Conservation (phyloP, 768 basidiomycete species). For the Mycena maculata region DNA sequence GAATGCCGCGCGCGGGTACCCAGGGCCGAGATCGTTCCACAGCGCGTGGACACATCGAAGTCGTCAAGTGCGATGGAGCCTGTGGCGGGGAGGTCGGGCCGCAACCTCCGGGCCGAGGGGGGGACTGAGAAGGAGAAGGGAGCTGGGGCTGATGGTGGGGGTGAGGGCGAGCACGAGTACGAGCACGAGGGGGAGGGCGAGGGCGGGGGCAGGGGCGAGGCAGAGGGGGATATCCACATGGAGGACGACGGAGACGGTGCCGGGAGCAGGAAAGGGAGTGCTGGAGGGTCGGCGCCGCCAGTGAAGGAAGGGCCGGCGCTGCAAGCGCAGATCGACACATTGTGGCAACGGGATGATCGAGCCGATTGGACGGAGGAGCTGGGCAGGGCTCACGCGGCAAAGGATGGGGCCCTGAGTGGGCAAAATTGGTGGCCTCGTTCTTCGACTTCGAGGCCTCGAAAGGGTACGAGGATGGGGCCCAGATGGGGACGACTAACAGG, state of each 20-base stretch:
- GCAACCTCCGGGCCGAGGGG: too few relatives aligned
- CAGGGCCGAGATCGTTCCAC: too few relatives aligned
- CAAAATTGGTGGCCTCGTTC: not conserved
- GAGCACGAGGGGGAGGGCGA: not conserved
- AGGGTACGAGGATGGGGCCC: not conserved
- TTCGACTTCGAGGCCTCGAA: conserved; percentile 1
- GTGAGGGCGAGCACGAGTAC: not conserved
- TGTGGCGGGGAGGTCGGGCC: not conserved
- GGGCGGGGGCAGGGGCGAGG: not conserved
- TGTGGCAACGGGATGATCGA: not conserved
- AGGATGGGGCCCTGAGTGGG: not conserved
- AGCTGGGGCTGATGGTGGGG: not conserved
- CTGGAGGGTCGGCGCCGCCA: too few relatives aligned
- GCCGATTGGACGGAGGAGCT: not conserved
- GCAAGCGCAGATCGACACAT: not conserved
- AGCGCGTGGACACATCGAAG: too few relatives aligned
- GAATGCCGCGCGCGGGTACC: not conserved
- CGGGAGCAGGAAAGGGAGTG: too few relatives aligned
- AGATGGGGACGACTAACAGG: not conserved
- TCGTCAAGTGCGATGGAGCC: not conserved
- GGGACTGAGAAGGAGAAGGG: not conserved
- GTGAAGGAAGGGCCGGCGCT: not conserved
- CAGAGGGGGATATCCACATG: too few relatives aligned
- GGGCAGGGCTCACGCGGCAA: not conserved
- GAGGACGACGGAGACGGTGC: not conserved